Base-by-base conservation (phyloP, 345 rosid genomes). In the Cardamine chenopodiifolia region DNA sequence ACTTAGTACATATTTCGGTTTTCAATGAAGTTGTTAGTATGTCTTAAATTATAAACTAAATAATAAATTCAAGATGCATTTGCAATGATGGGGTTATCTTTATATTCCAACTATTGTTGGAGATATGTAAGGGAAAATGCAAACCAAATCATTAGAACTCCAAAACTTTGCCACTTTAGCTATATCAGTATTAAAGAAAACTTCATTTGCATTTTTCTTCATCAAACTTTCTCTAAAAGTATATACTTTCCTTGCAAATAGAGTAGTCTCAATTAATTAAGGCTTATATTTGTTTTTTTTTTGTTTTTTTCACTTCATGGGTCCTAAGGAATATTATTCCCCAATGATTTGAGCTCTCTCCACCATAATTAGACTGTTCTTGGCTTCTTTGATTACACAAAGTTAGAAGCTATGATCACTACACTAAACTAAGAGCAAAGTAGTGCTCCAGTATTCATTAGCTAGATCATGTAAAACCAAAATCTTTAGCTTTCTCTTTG, bases 331-430 rank as follows among this genome's bases (percentile, higher is more conserved):
- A 67, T 72, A 78, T 78, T 67, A 73, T 78, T 72, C 78, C 78
- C 82, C 78, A 78, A 78, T 78, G 82, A 78, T 78, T 78, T 73
- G 78, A 50, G 59, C 77, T 40, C 72, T 70, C 76, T 39, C 76
- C 67, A n/a, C 72, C 67, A 57, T 26, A 47, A 57, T 17, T 26
- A 70, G 12, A 34, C 60, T 44, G 59, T 35, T 48, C 60, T 48
- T 35, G 35, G 62, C 67, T 71, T 65, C 53, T 64, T 62, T 64
- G 76, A 57, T 77, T 49, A 71, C 76, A 48, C 55, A 66, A 71
- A 56, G 67, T 49, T 71, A 19, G 35, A 65, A 49, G 55, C 28
- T 72, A 42, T 78, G 56, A 71, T 77, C 68, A 78, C 60, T 78
- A 42, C 81, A 59, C 68, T 22, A 65, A 65, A 65, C 72, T 39